Base-by-base conservation (phyloP, 371 early-diverging fungal genomes). In the Syncephalis plumigaleata region DNA sequence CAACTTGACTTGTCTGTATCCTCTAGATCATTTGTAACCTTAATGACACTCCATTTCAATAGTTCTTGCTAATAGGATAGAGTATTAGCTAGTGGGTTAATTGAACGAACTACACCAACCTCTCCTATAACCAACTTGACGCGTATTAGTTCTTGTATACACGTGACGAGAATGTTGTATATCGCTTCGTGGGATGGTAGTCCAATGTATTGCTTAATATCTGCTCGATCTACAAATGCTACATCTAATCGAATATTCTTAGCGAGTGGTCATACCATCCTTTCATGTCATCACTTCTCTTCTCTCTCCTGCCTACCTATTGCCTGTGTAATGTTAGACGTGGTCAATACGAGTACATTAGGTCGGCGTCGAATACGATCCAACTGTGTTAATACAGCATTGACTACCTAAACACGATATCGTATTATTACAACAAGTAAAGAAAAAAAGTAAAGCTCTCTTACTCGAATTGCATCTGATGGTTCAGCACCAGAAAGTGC, bases 291-390 rank as follows among this genome's bases (percentile, higher is more conserved):
- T n/a, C n/a, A n/a, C n/a, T n/a, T n/a, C n/a, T n/a, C n/a, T n/a
- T n/a, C n/a, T n/a, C n/a, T n/a, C n/a, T n/a, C n/a, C n/a, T n/a
- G n/a, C n/a, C n/a, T 50, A 68, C 71, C 75, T 42, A 73, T 77
- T 11, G 75, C 74, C 42, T 71, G 68, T 1, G 73, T 74, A 21
- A 80, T 64, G 47, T 80, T 79, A 2, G 77, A 73, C 1, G 79
- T 79, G 15, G 77, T 60, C 53, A 80, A 23, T 9, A 80, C 60
- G 26, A 80, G 55, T 0, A 73, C 77, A 42, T 75, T 75, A 24
- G 53, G 60, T 24, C 50, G 42, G 18, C 59, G 43, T 51, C 64
- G 65, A n/a, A 79, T 55, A 13, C 66, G 56, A 45, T 79, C 79
- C 21, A 70, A 55, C 55, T 72, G 70, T 1, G 73, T 72, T 9